phyloP scores from a whole-genome alignment of 2,329 filamentous ascomycete genomes.

The Monosporascus sp. region DNA sequence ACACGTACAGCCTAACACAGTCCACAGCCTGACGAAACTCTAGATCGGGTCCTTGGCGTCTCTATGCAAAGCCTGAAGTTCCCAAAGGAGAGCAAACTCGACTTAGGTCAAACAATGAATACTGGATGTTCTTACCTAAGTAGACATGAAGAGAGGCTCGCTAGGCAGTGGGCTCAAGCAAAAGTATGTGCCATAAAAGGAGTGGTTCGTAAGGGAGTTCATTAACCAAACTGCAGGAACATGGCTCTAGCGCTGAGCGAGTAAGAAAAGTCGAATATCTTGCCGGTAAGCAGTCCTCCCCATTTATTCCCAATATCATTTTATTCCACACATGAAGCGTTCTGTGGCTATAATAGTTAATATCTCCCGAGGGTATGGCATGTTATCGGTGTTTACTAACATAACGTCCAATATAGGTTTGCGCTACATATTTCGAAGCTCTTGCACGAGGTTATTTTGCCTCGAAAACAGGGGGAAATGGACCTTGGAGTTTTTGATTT shows the following conservation, averaged over 20 bases:
- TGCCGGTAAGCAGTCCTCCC: neutral
- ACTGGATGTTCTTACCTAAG: neutral
- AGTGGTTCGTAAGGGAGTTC: neutral
- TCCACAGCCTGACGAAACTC: neutral
- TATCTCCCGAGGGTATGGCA: no score
- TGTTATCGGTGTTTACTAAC: neutral
- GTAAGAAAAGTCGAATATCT: neutral
- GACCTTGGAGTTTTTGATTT: neutral
- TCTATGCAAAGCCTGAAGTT: neutral
- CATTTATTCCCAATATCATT: neutral
- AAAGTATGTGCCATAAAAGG: neutral
- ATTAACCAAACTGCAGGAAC: neutral
- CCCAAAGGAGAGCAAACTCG: neutral
- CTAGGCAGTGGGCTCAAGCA: no score
- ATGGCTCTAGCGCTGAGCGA: neutral
- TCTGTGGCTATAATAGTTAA: no score
- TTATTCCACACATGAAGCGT: no score
- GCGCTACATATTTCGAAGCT: slow-evolving; percentile 29
- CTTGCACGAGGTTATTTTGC: slow-evolving; percentile 25
- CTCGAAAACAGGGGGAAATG: slow-evolving; percentile 7
- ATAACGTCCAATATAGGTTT: slow-evolving; percentile 13
- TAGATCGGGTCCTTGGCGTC: neutral
- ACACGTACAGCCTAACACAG: neutral
- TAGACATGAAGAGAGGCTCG: slow-evolving; percentile 6
- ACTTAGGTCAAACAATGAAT: neutral